Percentiles rank a stretch among this genome's conserved stretches.
phyloP scores from a whole-genome alignment of 139 green algal species.

The Astrephomene gubernaculifera region DNA sequence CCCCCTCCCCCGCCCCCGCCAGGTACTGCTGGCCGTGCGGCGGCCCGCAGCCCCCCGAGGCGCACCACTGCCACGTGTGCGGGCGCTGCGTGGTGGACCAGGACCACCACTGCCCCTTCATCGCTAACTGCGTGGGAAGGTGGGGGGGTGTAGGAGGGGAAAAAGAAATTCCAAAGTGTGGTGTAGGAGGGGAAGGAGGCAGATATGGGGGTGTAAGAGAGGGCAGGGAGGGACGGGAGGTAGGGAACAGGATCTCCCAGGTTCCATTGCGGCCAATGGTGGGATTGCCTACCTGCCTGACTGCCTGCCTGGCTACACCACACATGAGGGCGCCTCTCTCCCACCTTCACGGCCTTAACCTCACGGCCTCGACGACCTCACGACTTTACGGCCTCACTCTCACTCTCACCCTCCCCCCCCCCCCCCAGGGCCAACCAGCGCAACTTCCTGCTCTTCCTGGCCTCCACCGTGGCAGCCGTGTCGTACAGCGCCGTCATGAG shows the following conservation, averaged over 20 bases:
- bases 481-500: conserved; percentile 37
- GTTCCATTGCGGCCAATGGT: neutral
- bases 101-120: conserved; percentile 71
- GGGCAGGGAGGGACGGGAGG: no score
- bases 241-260: no score
- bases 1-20: neutral
- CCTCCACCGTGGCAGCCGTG: conserved; percentile 25
- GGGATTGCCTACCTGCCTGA: neutral
- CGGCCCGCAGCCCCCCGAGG: conserved; percentile 40
- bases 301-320: neutral
- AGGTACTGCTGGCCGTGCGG: conserved; percentile 55
- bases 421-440: conserved; percentile 55
- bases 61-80: conserved; percentile 67
- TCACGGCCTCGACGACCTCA: neutral
- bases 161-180: neutral
- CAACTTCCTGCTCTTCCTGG: conserved; percentile 63
- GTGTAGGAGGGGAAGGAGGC: neutral
- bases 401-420: neutral
- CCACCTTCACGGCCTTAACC: neutral
- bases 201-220: neutral
- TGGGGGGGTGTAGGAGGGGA: neutral
- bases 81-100: conserved; percentile 60
- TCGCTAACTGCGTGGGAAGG: conserved; percentile 47
- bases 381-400: neutral
- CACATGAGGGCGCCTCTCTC: neutral